Conservation (phyloP, 2,329 filamentous ascomycete species). For the Ascochyta rabiei region DNA sequence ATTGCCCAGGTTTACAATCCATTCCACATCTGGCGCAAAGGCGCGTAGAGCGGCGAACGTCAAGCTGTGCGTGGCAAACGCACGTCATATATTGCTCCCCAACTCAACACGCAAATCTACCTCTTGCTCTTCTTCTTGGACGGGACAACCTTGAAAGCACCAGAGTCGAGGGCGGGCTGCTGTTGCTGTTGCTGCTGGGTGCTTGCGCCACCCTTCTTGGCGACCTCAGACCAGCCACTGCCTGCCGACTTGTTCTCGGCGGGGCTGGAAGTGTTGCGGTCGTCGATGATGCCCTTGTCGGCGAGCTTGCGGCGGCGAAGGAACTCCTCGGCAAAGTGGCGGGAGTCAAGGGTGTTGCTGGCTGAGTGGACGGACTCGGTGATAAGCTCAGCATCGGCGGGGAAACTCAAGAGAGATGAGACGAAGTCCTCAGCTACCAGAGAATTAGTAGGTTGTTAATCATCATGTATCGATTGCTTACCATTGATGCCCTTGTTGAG, state of each 20-base stretch:
- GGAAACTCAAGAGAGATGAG: slow-evolving; percentile 74
- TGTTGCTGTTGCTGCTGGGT: slow-evolving; percentile 46
- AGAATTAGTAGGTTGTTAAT: slow-evolving; percentile 21
- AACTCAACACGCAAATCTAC: slow-evolving; percentile 19
- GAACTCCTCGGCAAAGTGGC: slow-evolving; percentile 93
- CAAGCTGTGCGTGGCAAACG: not conserved
- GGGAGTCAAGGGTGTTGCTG: slow-evolving; percentile 88
- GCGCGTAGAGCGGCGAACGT: not conserved
- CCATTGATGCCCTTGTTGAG: slow-evolving; percentile 70
- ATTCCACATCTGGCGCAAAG: not conserved
- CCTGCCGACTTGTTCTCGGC: slow-evolving; percentile 52
- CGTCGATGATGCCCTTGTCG: slow-evolving; percentile 86
- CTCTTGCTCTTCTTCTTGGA: slow-evolving; percentile 82
- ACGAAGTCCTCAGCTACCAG: slow-evolving; percentile 78
- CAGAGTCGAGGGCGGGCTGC: slow-evolving; percentile 51
- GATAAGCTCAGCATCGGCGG: slow-evolving; percentile 79
- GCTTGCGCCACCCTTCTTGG: slow-evolving; percentile 84
- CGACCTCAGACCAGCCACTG: slow-evolving; percentile 94
- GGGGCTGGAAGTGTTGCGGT: slow-evolving; percentile 62
- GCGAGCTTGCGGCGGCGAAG: slow-evolving; percentile 90
- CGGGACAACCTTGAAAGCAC: slow-evolving; percentile 87
- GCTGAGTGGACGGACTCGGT: slow-evolving; percentile 87
- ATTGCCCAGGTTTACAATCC: not conserved
- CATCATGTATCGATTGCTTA: slow-evolving; percentile 47
- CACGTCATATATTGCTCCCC: not conserved